Evolutionary conservation across 306 rosid species (phyloP).

Genomic region (Prunus mongolica): DNA sequence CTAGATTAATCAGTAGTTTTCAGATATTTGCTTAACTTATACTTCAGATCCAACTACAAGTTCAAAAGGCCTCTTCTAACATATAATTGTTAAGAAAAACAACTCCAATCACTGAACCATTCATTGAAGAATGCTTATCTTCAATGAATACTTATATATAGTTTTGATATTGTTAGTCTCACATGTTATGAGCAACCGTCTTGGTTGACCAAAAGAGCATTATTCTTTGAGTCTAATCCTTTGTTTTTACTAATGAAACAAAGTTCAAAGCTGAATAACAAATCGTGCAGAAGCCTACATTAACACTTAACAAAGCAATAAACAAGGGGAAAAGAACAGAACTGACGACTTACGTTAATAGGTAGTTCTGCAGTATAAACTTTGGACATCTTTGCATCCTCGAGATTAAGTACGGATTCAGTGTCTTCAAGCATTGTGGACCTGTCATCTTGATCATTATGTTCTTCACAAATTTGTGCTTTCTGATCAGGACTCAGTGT

Average conservation of each 20-base stretch:
- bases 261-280: background rate
- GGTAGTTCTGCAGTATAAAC: slow-evolving; percentile 65
- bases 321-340: background rate
- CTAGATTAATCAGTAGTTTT: background rate
- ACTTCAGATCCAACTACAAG: too few species aligned
- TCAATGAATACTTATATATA: too few species aligned
- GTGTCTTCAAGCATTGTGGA: slow-evolving; percentile 41
- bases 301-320: background rate
- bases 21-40: background rate
- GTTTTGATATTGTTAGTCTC: background rate
- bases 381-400: slow-evolving; percentile 50
- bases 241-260: background rate
- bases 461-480: slow-evolving; percentile 46
- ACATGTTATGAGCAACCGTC: background rate
- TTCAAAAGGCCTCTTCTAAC: background rate
- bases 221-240: background rate
- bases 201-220: background rate
- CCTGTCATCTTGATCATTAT: slow-evolving; percentile 56
- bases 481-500: slow-evolving; percentile 43
- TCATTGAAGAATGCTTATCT: too few species aligned
- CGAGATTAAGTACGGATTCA: slow-evolving; percentile 40
- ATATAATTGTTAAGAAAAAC: too few species aligned
- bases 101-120: too few species aligned
- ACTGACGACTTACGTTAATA: slow-evolving; percentile 34
- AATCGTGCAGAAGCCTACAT: background rate